Conservation (phyloP, 1,139 yeast species). For the Pichia sp. region DNA sequence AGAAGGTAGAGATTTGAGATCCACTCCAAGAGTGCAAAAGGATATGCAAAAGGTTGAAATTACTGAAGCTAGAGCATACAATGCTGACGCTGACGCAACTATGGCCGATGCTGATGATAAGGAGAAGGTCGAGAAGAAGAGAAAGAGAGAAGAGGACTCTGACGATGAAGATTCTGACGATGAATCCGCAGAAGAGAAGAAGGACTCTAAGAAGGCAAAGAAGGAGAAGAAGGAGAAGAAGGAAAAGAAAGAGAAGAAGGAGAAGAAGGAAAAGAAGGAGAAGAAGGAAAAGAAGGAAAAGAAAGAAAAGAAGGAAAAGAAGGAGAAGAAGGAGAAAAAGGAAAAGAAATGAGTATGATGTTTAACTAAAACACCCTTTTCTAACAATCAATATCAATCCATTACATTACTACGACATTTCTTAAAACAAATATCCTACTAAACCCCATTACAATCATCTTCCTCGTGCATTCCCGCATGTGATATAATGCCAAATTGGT, state of each 20-base stretch:
- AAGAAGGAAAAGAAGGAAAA: constrained; percentile 34
- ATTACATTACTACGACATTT: too few species aligned
- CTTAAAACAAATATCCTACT: too few species aligned
- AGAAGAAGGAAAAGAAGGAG: constrained; percentile 31
- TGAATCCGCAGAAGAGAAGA: constrained; percentile 35
- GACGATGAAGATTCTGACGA: constrained; percentile 30
- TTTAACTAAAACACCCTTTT: too few species aligned
- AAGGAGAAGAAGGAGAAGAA: constrained; percentile 33
- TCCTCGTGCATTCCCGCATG: too few species aligned
- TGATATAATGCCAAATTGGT: too few species aligned
- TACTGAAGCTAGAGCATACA: constrained; percentile 79
- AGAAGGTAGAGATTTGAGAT: constrained; percentile 91
- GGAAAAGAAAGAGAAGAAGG: constrained; percentile 29
- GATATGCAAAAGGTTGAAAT: constrained; percentile 80
- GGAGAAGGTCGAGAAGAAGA: constrained; percentile 35
- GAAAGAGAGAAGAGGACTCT: constrained; percentile 43
- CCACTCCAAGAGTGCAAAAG: constrained; percentile 67
- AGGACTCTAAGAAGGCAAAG: constrained; percentile 36
- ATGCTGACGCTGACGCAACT: constrained; percentile 85
- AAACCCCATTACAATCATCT: too few species aligned
- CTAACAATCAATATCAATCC: too few species aligned
- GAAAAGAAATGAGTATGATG: constrained; percentile 17
- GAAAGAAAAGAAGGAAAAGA: constrained; percentile 41
- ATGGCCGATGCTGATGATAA: constrained; percentile 33
- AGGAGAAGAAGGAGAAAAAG: constrained; percentile 35